These are phyloP conservation scores for Calophaca sinica DNA, from an alignment of 306 rosid species.

Conservation along the genomic window DNA sequence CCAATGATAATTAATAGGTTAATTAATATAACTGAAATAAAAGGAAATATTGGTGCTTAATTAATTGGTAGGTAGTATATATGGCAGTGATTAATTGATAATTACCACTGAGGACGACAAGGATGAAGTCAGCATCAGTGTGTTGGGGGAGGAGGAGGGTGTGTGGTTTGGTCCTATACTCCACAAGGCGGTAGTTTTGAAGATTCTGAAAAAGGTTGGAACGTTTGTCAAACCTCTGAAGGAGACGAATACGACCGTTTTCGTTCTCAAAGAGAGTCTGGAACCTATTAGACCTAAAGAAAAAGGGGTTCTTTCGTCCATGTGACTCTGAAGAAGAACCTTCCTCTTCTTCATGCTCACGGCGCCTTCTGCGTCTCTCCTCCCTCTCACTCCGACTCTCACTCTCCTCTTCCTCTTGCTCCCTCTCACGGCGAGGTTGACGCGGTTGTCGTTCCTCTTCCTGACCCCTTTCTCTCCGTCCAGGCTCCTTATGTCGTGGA, in stretches of 20 bases:
- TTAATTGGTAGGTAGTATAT: neutral
- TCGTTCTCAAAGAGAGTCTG: conserved; percentile 7
- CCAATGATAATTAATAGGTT: neutral
- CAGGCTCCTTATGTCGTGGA: neutral
- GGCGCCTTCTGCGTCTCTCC: conserved; percentile 1
- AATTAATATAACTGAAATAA: neutral
- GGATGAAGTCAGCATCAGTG: conserved; percentile 44
- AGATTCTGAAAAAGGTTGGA: conserved; percentile 18
- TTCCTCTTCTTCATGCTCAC: neutral
- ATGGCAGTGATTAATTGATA: neutral
- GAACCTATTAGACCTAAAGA: conserved; percentile 19
- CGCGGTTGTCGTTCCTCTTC: neutral
- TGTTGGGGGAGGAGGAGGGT: conserved; percentile 46
- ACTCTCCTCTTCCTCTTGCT: neutral
- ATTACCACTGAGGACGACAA: conserved; percentile 29
- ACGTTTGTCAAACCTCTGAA: conserved; percentile 25
- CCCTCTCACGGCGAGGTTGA: neutral
- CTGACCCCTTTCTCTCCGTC: conserved; percentile 16
- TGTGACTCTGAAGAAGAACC: neutral
- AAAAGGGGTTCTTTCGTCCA: conserved; percentile 32
- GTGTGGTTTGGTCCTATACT: conserved; percentile 28
- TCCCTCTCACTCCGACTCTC: neutral
- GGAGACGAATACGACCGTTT: conserved; percentile 39
- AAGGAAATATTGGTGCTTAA: too few relatives aligned
- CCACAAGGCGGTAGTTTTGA: conserved; percentile 8